Evolutionary conservation across 495 filamentous ascomycete genomes (phyloP), one percentile per base, ranked within the genome.

Genomic region (Hypoxylon fuscum): DNA sequence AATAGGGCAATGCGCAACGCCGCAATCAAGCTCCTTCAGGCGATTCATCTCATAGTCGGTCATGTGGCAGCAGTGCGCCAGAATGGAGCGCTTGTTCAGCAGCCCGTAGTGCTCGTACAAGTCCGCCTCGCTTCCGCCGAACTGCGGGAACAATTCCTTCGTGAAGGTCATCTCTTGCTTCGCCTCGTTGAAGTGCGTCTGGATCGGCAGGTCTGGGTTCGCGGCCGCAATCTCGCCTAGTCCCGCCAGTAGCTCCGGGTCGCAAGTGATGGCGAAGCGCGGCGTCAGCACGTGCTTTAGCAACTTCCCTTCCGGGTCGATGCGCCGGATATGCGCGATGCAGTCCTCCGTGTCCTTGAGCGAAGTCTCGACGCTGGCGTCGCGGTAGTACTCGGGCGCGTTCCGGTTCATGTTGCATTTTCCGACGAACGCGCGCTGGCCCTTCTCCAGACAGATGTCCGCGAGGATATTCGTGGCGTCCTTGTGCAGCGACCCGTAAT

Each of bases 391-490:
- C 6, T 81, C 79, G 1, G 86, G 85, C 3, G 84, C 76, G 57
- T 86, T 79, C 1, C 86, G 81, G 56, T 86, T 81, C 81, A 87
- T 88, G 60, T 86, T 87, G 60, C 82, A 86, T 58, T 88, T 89
- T 1, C 88, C 88, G 3, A 90, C 80, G 2, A 88, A 74, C 0
- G 87, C 87, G 12, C 88, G 77, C 70, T 90, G 88, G 1, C 85
- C 84, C 45, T 79, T 77, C 11, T 71, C 69, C 1, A 79, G 59
- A 52, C 87, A 89, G 3, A 82, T 74, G 18, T 85, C 78, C 0
- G 86, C 86, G 7, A 90, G 80, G 35, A 87, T 80, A 17, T 79
- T 77, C 2, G 85, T 85, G 3, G 85, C 86, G 7, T 79, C 74
- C 2, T 76, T 77, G 60, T 90, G 86, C 1, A 81, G 72, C 1